Percentiles rank a stretch among this genome's conserved stretches.
These are phyloP conservation scores for Saccharomycopsis hybrid DNA, from an alignment of 1,139 yeast species.

Conservation along the genomic window DNA sequence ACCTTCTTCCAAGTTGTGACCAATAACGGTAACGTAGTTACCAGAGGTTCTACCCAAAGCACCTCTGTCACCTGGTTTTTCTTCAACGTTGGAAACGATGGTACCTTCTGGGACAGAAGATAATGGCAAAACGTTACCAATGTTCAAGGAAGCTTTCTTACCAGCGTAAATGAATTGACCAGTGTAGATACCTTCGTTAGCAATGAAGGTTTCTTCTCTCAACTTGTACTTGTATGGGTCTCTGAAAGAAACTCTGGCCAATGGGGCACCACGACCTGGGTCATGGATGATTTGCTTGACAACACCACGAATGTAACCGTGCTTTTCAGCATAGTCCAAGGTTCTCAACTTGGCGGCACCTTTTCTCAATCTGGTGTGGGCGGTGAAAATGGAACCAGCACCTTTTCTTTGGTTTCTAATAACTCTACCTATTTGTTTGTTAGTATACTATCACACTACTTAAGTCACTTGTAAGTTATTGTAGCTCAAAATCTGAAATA, in stretches of 20 bases:
- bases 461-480: background rate
- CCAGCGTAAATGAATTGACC: conserved; percentile 99
- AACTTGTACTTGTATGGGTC: conserved; percentile 98
- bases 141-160: conserved; percentile 95
- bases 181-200: conserved; percentile 99
- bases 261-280: conserved; percentile 99
- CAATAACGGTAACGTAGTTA: conserved; percentile 97
- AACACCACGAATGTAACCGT: conserved; percentile 99
- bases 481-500: background rate
- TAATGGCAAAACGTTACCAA: conserved; percentile 96
- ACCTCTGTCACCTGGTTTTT: conserved; percentile 99
- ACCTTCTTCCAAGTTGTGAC: conserved; percentile 98
- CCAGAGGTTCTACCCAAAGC: conserved; percentile 99
- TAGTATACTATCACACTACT: conserved; percentile 21
- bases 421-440: conserved; percentile 79
- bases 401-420: conserved; percentile 99
- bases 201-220: conserved; percentile 98
- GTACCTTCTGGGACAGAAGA: conserved; percentile 99
- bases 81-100: conserved; percentile 96
- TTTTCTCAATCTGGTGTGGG: conserved; percentile 99
- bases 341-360: conserved; percentile 99
- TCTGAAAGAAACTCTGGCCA: conserved; percentile 98
- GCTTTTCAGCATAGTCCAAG: conserved; percentile 98
- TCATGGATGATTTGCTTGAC: conserved; percentile 98
- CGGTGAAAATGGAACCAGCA: conserved; percentile 99